Base-by-base conservation (phyloP, 768 basidiomycete species). In the Agaricus subrufescens region DNA sequence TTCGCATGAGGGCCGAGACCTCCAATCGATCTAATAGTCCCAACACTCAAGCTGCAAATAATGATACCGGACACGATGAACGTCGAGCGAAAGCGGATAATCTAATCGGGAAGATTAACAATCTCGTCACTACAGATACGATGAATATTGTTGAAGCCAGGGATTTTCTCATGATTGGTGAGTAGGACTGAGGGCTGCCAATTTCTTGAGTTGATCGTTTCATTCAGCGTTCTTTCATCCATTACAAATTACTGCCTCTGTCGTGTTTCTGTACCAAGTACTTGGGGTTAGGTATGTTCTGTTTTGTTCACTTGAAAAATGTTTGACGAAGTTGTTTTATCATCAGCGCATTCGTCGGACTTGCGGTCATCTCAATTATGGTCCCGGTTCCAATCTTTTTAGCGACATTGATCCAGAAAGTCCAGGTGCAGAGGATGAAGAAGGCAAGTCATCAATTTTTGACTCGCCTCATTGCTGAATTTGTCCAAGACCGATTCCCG, bases 81-180 rank as follows among this genome's bases (percentile, higher is more conserved):
- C 39, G 39, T 14, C 46, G 31, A 6, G 15, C 50, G 26, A 57
- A 65, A 31, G 60, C 60, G 9, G 47, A 47, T 4, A 84, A 84
- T 60, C 67, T 87, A n/a, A 78, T 83, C 42, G 88, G 87, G 12
- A 86, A 81, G 64, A 84, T 90, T 64, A 89, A 86, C 65, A 89
- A 89, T 53, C 69, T 89, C 4, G 79, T 88, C 50, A 82, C 86
- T 7, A 82, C 83, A 2, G 88, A 90, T 66, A 47, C 74, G 59
- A 56, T 54, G 34, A 68, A 67, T 55, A 72, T 76, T 47, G 63
- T 67, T n/a, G 65, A 66, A 34, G 66, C 69, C 9, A 53, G 56
- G n/a, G 61, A 62, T 26, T 58, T 62, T 29, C 19, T 62, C 3
- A 38, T 54, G 11, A 15, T 58, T n/a, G 8, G 61, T 62, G 29